Conservation (phyloP, 495 filamentous ascomycete species). For the Bryoglossum gracile region DNA sequence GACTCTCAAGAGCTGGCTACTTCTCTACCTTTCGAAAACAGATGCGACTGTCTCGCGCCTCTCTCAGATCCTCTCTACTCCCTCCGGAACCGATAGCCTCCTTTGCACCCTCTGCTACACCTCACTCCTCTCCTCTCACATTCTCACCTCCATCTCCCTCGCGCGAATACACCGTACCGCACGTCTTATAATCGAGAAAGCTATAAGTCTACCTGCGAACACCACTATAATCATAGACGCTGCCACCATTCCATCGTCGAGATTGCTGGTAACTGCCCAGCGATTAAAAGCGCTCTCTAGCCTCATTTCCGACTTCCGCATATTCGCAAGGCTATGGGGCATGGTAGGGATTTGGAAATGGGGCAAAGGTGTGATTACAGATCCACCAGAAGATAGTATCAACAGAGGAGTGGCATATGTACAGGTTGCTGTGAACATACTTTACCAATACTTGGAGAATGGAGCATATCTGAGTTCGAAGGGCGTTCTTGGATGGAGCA, state of each 20-base stretch:
- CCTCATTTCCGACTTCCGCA: conserved; percentile 57
- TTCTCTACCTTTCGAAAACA: conserved; percentile 30
- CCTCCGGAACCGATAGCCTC: conserved; percentile 52
- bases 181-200: conserved; percentile 16
- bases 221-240: conserved; percentile 18
- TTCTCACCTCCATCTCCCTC: conserved; percentile 27
- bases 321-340: conserved; percentile 72
- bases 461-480: conserved; percentile 67
- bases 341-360: conserved; percentile 72
- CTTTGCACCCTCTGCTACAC: conserved; percentile 61
- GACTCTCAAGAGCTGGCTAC: conserved; percentile 23
- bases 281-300: conserved; percentile 41
- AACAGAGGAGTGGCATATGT: conserved; percentile 42
- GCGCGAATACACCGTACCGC: conserved; percentile 9
- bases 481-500: conserved; percentile 54
- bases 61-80: conserved; percentile 49
- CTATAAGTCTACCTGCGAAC: conserved; percentile 19
- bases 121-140: conserved; percentile 39
- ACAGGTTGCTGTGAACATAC: conserved; percentile 59
- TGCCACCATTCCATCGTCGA: conserved; percentile 33
- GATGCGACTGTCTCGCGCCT: conserved; percentile 45
- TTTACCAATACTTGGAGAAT: conserved; percentile 80
- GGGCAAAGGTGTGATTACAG: conserved; percentile 47
- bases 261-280: conserved; percentile 29
- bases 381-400: conserved; percentile 34